A percentile compares a stretch with the other conserved stretches of the same genome.
These are phyloP conservation scores for Aegilops speltoides DNA, from an alignment of 176 grass and related monocot genomes.

Conservation along the genomic window DNA sequence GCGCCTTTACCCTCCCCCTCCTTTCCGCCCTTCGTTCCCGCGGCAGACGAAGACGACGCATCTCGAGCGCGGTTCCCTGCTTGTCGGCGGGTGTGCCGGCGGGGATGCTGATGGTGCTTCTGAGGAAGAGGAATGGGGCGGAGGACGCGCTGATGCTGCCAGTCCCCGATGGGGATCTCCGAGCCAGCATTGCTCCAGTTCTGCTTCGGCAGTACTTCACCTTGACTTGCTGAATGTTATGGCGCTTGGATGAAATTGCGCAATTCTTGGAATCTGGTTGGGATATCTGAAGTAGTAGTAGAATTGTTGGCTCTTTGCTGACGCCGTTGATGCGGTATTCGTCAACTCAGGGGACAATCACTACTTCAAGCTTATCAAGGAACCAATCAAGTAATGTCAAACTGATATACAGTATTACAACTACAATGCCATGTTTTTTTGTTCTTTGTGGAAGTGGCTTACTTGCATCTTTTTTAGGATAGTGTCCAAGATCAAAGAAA, in stretches of 20 bases:
- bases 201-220: conserved; percentile 45
- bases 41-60: background rate
- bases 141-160: conserved; percentile 36
- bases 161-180: conserved; percentile 39
- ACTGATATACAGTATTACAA: background rate
- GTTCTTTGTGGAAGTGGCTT: background rate
- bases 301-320: background rate
- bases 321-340: conserved; percentile 29
- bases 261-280: background rate
- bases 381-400: conserved; percentile 37
- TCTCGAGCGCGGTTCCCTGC: conserved; percentile 25
- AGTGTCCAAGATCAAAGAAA: conserved; percentile 47
- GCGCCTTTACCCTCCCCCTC: background rate
- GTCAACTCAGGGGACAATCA: conserved; percentile 43
- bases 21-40: background rate
- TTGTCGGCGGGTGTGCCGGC: conserved; percentile 34
- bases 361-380: conserved; percentile 34
- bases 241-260: background rate
- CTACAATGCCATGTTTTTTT: background rate
- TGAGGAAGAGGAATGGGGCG: conserved; percentile 13
- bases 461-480: conserved; percentile 10
- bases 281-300: background rate
- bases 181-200: conserved; percentile 43
- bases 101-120: conserved; percentile 50
- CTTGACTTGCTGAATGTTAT: background rate